phyloP scores from a whole-genome alignment of 2,329 filamentous ascomycete species.

The Septoria petroselini region DNA sequence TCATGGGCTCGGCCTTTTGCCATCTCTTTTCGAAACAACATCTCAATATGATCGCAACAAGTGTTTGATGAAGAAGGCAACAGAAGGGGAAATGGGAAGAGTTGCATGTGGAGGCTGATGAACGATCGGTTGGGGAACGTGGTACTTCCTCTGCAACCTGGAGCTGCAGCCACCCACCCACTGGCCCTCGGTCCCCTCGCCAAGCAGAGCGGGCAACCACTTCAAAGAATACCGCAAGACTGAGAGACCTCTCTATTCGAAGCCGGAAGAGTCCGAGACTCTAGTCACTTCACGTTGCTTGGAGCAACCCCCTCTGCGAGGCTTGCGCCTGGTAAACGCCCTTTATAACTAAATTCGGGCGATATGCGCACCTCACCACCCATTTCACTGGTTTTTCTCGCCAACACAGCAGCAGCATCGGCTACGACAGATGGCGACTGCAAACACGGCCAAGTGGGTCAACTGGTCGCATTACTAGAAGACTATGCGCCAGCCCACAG shows the following conservation, averaged over 20 bases:
- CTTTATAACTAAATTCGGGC: too few species aligned
- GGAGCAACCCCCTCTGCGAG: slow-evolving; percentile 3
- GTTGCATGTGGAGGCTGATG: not conserved
- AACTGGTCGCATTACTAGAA: slow-evolving; percentile 12
- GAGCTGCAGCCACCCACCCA: slow-evolving; percentile 9
- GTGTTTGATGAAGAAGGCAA: too few species aligned
- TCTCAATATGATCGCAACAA: too few species aligned
- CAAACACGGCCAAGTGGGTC: slow-evolving; percentile 3
- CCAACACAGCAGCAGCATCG: slow-evolving; percentile 4
- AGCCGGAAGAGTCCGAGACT: slow-evolving; percentile 1
- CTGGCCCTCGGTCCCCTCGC: slow-evolving; percentile 1
- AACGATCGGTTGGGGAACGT: slow-evolving; percentile 5
- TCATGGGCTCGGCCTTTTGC: not conserved
- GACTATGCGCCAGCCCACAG: slow-evolving; percentile 16
- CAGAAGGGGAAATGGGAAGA: not conserved
- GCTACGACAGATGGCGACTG: slow-evolving; percentile 10
- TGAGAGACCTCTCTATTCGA: not conserved
- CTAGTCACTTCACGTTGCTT: slow-evolving; percentile 2
- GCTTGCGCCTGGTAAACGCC: slow-evolving; percentile 1
- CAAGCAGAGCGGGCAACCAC: slow-evolving; percentile 5
- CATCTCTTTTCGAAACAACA: too few species aligned
- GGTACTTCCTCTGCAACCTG: slow-evolving; percentile 1
- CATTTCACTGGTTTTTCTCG: not conserved
- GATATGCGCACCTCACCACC: not conserved
- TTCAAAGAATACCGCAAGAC: not conserved